A percentile compares a stretch with the other conserved stretches of the same genome.
phyloP scores from a whole-genome alignment of 2,329 filamentous ascomycete species.

The Sclerotinia sclerotiorum region DNA sequence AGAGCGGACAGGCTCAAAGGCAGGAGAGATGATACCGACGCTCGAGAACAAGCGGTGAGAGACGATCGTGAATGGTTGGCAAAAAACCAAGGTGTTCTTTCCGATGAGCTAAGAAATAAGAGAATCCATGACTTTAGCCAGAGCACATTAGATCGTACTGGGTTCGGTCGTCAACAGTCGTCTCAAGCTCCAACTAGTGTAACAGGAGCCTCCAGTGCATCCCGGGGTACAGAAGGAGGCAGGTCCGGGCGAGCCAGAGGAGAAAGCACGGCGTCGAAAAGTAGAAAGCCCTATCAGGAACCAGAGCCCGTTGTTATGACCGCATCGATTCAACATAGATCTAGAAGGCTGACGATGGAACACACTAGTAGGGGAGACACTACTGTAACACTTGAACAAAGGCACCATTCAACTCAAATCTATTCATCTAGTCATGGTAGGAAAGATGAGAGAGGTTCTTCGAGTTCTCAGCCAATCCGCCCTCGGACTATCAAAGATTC shows the following conservation, averaged over 20 bases:
- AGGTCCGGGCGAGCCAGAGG: background rate
- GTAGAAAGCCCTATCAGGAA: background rate
- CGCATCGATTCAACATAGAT: background rate
- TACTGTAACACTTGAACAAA: too few species aligned
- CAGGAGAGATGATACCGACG: background rate
- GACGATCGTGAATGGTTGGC: accelerated
- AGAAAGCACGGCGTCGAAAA: background rate
- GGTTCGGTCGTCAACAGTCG: background rate
- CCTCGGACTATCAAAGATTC: too few species aligned
- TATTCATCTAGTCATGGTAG: background rate
- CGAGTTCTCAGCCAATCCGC: background rate
- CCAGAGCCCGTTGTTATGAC: background rate
- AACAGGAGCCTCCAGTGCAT: background rate
- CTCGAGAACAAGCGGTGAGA: background rate
- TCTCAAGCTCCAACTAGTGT: background rate
- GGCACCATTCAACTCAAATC: background rate
- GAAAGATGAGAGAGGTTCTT: background rate
- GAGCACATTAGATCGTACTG: background rate
- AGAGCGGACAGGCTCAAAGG: too few species aligned
- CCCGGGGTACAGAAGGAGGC: background rate
- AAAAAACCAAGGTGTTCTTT: background rate
- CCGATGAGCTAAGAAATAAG: accelerated
- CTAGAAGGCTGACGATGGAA: background rate
- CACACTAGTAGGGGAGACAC: too few species aligned
- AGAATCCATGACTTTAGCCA: background rate